These are phyloP conservation scores for Microbotryum violaceum DNA, from an alignment of 1,284 basidiomycete species.

Conservation along the genomic window DNA sequence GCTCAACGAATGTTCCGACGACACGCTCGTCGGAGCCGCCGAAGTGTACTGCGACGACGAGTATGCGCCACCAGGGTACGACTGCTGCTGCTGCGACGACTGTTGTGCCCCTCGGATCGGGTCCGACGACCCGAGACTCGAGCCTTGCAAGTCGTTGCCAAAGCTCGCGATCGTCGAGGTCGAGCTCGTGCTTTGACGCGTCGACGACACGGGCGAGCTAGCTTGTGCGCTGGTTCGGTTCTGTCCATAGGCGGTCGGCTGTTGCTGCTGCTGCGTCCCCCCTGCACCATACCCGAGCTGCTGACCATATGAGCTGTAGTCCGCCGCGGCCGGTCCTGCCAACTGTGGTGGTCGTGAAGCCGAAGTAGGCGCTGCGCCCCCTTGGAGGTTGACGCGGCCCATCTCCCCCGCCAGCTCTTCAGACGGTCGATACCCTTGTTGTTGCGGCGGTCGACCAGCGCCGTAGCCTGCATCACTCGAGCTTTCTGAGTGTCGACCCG, in stretches of 20 bases:
- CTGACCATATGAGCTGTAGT: too few relatives aligned
- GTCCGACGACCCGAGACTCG: slow-evolving; percentile 12
- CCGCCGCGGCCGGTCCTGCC: too few relatives aligned
- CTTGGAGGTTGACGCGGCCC: slow-evolving; percentile 18
- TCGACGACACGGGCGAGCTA: background rate
- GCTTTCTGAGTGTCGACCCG: slow-evolving; percentile 5
- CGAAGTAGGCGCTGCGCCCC: too few relatives aligned
- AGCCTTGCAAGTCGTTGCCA: slow-evolving; percentile 20
- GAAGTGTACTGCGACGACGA: too few relatives aligned
- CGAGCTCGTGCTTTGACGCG: slow-evolving; percentile 15
- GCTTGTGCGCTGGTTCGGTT: too few relatives aligned
- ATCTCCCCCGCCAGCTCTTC: slow-evolving; percentile 14
- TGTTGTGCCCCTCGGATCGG: slow-evolving; percentile 19
- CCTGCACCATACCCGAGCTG: background rate
- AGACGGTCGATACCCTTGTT: slow-evolving; percentile 9
- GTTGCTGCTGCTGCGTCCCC: slow-evolving; percentile 20
- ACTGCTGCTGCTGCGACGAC: slow-evolving; percentile 26
- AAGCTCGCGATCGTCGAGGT: slow-evolving; percentile 20
- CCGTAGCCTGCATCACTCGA: slow-evolving; percentile 11
- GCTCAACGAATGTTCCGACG: background rate
- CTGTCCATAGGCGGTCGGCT: background rate
- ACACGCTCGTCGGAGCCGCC: too few relatives aligned
- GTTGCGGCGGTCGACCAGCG: background rate
- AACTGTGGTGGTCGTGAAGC: too few relatives aligned
- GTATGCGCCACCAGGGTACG: background rate